Evolutionary conservation across 345 rosid genomes (phyloP).

Genomic region (Brassica cretica): DNA sequence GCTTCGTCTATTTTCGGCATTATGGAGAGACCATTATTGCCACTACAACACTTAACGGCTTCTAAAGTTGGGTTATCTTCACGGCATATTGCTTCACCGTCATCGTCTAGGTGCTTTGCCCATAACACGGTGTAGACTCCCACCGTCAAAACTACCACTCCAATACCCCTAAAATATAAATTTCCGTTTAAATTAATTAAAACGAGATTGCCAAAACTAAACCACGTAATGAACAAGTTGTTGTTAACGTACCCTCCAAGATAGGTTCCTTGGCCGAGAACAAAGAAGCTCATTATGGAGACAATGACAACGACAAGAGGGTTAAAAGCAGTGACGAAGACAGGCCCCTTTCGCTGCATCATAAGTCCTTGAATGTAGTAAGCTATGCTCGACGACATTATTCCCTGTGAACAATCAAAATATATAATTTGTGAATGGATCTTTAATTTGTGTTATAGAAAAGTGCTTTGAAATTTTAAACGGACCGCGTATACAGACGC

Average conservation of each 20-base stretch:
- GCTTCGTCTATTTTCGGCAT: conserved; percentile 33
- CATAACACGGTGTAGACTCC: conserved; percentile 82
- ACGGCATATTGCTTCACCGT: conserved; percentile 17
- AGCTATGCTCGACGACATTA: conserved; percentile 91
- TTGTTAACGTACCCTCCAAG: conserved; percentile 72
- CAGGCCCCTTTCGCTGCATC: conserved; percentile 83
- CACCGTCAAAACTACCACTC: conserved; percentile 57
- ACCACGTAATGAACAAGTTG: neutral
- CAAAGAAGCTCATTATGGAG: conserved; percentile 87
- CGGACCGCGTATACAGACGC: conserved; percentile 94
- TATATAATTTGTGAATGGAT: neutral
- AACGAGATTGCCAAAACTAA: neutral
- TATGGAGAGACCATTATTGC: conserved; percentile 10
- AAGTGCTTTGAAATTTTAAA: neutral
- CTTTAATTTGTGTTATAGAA: neutral
- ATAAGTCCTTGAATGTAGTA: conserved; percentile 96
- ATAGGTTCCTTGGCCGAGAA: conserved; percentile 73
- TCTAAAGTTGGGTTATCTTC: conserved; percentile 27
- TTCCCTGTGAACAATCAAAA: conserved; percentile 53
- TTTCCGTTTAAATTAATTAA: conserved; percentile 7
- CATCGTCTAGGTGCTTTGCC: conserved; percentile 84
- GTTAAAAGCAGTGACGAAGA: conserved; percentile 91
- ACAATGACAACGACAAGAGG: conserved; percentile 90
- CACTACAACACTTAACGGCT: conserved; percentile 21
- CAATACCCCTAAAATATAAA: conserved; percentile 54